These are phyloP conservation scores for Metarhizium sp. DNA, from an alignment of 2,329 filamentous ascomycete genomes.

Conservation along the genomic window DNA sequence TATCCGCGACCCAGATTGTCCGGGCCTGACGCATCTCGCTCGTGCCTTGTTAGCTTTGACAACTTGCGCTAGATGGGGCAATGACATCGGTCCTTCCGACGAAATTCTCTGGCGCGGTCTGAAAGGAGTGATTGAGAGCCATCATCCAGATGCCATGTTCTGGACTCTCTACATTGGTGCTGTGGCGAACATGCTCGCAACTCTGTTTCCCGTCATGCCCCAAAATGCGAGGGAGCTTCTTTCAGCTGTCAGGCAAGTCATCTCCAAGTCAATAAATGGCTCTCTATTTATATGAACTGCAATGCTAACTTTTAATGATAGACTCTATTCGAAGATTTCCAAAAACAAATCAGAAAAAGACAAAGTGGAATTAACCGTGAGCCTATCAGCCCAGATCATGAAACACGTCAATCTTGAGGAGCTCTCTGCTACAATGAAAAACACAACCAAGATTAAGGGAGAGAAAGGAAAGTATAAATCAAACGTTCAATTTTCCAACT, in stretches of 20 bases:
- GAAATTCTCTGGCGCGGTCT: slow-evolving; percentile 31
- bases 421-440: slow-evolving; percentile 24
- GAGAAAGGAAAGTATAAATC: slow-evolving; percentile 23
- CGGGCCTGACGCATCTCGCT: slow-evolving; percentile 64
- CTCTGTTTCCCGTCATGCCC: slow-evolving; percentile 33
- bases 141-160: slow-evolving; percentile 31
- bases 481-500: slow-evolving; percentile 18
- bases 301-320: slow-evolving; percentile 1
- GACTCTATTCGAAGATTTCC: slow-evolving; percentile 4
- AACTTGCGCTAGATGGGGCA: slow-evolving; percentile 66
- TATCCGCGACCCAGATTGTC: slow-evolving; percentile 55
- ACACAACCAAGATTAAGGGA: slow-evolving; percentile 21
- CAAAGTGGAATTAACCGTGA: slow-evolving; percentile 27
- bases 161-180: slow-evolving; percentile 46
- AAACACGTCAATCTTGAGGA: slow-evolving; percentile 23
- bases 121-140: slow-evolving; percentile 28
- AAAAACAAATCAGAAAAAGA: slow-evolving; percentile 21
- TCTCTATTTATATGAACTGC: background rate
- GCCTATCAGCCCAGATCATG: slow-evolving; percentile 18
- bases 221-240: slow-evolving; percentile 22
- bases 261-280: background rate
- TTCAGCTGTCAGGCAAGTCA: slow-evolving; percentile 28
- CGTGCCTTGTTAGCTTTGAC: slow-evolving; percentile 63
- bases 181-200: slow-evolving; percentile 33
- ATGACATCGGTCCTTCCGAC: slow-evolving; percentile 43